A percentile compares a stretch with the other conserved stretches of the same genome.
Evolutionary conservation across 345 rosid species (phyloP).

Genomic region (Cardiospermum halicacabum): DNA sequence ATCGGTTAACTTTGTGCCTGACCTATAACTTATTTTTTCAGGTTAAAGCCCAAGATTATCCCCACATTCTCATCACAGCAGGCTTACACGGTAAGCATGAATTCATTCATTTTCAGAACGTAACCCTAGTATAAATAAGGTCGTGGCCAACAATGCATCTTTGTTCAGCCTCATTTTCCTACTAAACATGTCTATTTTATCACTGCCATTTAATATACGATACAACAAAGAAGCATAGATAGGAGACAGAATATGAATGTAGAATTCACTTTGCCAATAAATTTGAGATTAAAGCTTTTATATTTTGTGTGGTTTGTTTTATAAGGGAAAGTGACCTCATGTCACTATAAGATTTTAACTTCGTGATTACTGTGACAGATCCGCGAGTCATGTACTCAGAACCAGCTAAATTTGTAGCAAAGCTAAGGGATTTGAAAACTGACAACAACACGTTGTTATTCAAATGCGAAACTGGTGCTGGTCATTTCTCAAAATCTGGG

Average conservation of each 20-base stretch:
- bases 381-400: conserved; percentile 91
- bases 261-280: too few species aligned
- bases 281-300: too few species aligned
- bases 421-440: conserved; percentile 82
- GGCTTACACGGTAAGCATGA: conserved; percentile 72
- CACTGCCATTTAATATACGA: too few species aligned
- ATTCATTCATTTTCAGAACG: too few species aligned
- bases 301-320: too few species aligned
- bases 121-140: not conserved
- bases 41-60: conserved; percentile 78
- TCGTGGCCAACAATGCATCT: too few species aligned
- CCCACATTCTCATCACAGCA: conserved; percentile 72
- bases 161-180: too few species aligned
- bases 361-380: conserved; percentile 41
- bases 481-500: conserved; percentile 93
- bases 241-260: too few species aligned
- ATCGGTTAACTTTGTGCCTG: not conserved
- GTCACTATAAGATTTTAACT: too few species aligned
- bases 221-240: too few species aligned
- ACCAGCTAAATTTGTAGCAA: conserved; percentile 88
- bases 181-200: too few species aligned
- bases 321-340: too few species aligned
- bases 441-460: conserved; percentile 66
- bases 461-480: conserved; percentile 90
- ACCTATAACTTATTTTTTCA: conserved; percentile 20